Evolutionary conservation across 2,329 filamentous ascomycete species (phyloP), one percentile per base, ranked within the genome.

Genomic region (Talaromyces sp.): DNA sequence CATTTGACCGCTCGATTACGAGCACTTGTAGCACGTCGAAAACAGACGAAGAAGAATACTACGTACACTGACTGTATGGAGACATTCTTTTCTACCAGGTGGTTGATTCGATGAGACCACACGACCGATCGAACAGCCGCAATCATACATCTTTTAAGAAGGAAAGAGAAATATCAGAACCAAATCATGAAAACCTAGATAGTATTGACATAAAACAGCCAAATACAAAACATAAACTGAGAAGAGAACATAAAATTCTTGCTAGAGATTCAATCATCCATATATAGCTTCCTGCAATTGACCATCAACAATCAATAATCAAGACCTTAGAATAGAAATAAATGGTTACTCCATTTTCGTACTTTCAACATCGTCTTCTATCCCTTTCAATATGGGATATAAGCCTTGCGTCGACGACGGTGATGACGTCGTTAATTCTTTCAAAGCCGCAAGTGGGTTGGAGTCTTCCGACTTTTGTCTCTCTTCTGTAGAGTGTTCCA

Each of bases 301-400:
- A 35, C 31, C 50, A 54, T 35, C 3, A 54, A 54, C 50, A 11
- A 54, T 54, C 50, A 54, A 54, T 31, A 56, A 56, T n/a, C 25
- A 4, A 56, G 31, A 22, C 27, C 27, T 31, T 31, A 6, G 13
- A 9, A n/a, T 22, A 37, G 8, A 37, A 56, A 37, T 13, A 17
- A 39, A 56, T 15, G 17, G 13, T 43, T 39, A 62, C 15, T 64
- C 64, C 68, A 70, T 71, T 60, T 69, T 69, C 49, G 61, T 41
- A 27, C 39, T 54, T 9, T 50, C 69, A 2, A 43, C 66, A 35
- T 71, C n/a, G 3, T 45, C 69, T 19, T 70, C 67, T 17, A 69
- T 67, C 17, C 65, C 66, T 19, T 69, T 68, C 49, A 69, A 35
- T 1, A 68, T 69, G 11, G 72, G 71, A 68, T 73, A 74, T 63